These are phyloP conservation scores for Ceratopteris richardii DNA, from an alignment of 75 land plant genomes.

Conservation along the genomic window DNA sequence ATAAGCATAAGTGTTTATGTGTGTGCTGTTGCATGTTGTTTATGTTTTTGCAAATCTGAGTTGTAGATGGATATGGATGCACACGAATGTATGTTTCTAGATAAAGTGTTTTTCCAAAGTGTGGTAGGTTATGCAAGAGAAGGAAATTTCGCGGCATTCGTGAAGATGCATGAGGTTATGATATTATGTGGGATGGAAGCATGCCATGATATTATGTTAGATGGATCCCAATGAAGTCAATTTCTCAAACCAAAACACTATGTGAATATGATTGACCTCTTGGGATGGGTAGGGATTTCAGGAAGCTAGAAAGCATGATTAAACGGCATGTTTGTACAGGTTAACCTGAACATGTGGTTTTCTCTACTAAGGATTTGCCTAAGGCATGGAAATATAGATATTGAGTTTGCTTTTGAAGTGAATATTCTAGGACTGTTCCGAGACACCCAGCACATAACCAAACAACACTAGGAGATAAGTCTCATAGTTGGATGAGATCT, in stretches of 20 bases:
- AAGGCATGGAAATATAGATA: constrained; percentile 7
- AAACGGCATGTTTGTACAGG: constrained; percentile 14
- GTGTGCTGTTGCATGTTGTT: too few relatives aligned
- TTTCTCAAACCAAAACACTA: background rate
- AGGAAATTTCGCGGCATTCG: background rate
- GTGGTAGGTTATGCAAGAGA: constrained; percentile 2
- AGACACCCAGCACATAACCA: too few relatives aligned
- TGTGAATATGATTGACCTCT: constrained; percentile 19
- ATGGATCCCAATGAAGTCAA: constrained; percentile 12
- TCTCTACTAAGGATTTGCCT: constrained; percentile 17
- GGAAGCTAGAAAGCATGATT: constrained; percentile 16
- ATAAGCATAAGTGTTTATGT: too few relatives aligned
- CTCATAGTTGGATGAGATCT: too few relatives aligned
- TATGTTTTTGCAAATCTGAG: too few relatives aligned
- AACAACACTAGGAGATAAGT: too few relatives aligned
- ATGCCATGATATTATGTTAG: too few relatives aligned
- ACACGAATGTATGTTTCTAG: too few relatives aligned
- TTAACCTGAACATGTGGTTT: constrained; percentile 14
- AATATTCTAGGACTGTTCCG: too few relatives aligned
- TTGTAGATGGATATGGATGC: too few relatives aligned
- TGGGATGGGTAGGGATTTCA: constrained; percentile 18
- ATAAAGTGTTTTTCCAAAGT: too few relatives aligned
- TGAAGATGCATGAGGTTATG: constrained; percentile 6
- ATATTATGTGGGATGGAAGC: background rate
- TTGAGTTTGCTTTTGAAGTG: background rate